A percentile compares a stretch with the other conserved stretches of the same genome.
These are phyloP conservation scores for Adansonia madagascariensis DNA, from an alignment of 441 rosid genomes.

Conservation along the genomic window DNA sequence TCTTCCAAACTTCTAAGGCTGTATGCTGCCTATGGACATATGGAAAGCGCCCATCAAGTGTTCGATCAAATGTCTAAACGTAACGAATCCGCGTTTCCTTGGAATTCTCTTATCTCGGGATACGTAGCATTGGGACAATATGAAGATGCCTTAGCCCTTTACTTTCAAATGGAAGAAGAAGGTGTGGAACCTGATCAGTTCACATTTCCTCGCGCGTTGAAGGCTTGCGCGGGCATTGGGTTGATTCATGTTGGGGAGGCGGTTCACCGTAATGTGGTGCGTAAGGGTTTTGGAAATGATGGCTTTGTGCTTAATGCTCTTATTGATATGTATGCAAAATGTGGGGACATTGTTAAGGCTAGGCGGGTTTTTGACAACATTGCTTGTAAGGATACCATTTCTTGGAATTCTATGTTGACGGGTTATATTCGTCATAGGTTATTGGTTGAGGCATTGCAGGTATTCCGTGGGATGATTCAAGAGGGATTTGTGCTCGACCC, in stretches of 20 bases:
- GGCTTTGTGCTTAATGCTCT: slow-evolving; percentile 73
- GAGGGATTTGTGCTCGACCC: slow-evolving; percentile 65
- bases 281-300: slow-evolving; percentile 64
- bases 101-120: slow-evolving; percentile 90
- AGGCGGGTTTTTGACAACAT: slow-evolving; percentile 66
- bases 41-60: slow-evolving; percentile 71
- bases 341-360: slow-evolving; percentile 83
- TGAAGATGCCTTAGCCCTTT: slow-evolving; percentile 83
- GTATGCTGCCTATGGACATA: slow-evolving; percentile 60
- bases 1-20: slow-evolving; percentile 71
- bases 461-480: slow-evolving; percentile 54
- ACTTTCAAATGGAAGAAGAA: slow-evolving; percentile 89
- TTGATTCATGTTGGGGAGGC: slow-evolving; percentile 70
- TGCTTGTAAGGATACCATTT: slow-evolving; percentile 50
- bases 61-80: slow-evolving; percentile 75
- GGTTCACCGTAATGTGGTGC: slow-evolving; percentile 71
- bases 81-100: slow-evolving; percentile 62
- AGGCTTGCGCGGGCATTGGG: slow-evolving; percentile 84
- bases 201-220: slow-evolving; percentile 82
- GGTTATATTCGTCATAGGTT: slow-evolving; percentile 67
- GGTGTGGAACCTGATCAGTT: slow-evolving; percentile 73
- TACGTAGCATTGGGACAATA: slow-evolving; percentile 64
- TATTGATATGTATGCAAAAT: slow-evolving; percentile 87
- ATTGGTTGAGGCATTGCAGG: slow-evolving; percentile 50
- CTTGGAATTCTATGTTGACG: slow-evolving; percentile 82